phyloP scores from a whole-genome alignment of 331 rosid genomes.

The Prunus yedoensis region DNA sequence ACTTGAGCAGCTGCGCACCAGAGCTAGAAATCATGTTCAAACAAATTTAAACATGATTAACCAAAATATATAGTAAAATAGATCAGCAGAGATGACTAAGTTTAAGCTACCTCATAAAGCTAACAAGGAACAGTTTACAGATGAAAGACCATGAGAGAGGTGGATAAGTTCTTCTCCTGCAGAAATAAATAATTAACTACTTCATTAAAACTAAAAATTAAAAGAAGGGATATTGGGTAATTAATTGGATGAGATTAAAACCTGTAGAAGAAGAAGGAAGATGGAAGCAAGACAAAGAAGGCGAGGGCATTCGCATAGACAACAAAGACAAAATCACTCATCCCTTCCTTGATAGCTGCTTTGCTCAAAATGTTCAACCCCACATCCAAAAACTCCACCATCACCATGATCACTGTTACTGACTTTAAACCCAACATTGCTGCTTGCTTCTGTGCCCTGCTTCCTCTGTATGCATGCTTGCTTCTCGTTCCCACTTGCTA shows the following conservation, averaged over 20 bases:
- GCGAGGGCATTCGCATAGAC: slow-evolving; percentile 39
- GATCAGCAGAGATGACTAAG: too few species aligned
- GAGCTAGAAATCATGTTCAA: slow-evolving; percentile 11
- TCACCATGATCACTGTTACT: slow-evolving; percentile 33
- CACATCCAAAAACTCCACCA: slow-evolving; percentile 23
- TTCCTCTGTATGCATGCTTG: too few species aligned
- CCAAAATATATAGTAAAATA: too few species aligned
- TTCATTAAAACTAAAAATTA: background rate
- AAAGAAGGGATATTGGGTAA: background rate
- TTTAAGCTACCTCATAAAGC: slow-evolving; percentile 31
- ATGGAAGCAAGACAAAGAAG: slow-evolving; percentile 35
- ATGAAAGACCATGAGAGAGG: slow-evolving; percentile 27
- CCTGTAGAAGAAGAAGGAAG: slow-evolving; percentile 41
- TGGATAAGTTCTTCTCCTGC: slow-evolving; percentile 38
- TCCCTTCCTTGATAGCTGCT: slow-evolving; percentile 32
- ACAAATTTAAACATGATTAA: background rate
- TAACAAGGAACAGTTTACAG: slow-evolving; percentile 25
- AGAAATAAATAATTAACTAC: background rate
- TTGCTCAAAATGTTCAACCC: slow-evolving; percentile 40
- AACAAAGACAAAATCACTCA: slow-evolving; percentile 41
- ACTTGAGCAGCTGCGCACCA: slow-evolving; percentile 30
- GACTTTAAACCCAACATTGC: background rate
- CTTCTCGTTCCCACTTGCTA: too few species aligned
- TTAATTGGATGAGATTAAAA: background rate
- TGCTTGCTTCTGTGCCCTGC: too few species aligned